phyloP scores from a whole-genome alignment of 208 protist genomes.

The Leishmania lainsoni region DNA sequence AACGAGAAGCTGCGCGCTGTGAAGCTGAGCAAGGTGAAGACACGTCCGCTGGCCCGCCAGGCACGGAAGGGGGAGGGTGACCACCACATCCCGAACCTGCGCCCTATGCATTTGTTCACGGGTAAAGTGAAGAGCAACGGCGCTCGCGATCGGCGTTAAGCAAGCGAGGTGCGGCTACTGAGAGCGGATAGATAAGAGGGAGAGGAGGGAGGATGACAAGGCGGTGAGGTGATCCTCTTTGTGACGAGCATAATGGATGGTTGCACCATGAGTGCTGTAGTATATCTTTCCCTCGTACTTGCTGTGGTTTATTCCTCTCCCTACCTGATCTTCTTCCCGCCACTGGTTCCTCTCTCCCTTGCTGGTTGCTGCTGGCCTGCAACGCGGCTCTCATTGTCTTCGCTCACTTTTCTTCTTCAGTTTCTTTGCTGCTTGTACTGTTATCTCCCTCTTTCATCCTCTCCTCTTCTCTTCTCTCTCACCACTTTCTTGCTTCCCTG shows the following conservation, averaged over 20 bases:
- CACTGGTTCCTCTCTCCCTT: neutral
- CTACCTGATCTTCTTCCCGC: neutral
- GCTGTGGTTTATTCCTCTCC: neutral
- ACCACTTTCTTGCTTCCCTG: neutral
- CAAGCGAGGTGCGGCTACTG: neutral
- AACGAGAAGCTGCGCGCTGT: conserved; percentile 91
- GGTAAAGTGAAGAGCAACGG: conserved; percentile 97
- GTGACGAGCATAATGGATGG: neutral
- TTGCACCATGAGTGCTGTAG: neutral
- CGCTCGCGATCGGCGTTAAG: conserved; percentile 82
- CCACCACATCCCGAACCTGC: conserved; percentile 91
- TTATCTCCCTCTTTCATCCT: neutral
- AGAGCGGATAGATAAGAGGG: neutral
- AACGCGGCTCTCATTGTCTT: neutral
- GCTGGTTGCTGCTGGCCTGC: neutral
- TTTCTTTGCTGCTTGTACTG: conserved; percentile 3
- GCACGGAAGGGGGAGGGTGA: conserved; percentile 96
- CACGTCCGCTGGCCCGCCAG: conserved; percentile 58
- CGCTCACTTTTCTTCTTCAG: neutral
- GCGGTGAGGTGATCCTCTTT: neutral
- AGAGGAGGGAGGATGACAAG: neutral
- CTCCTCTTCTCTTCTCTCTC: conserved; percentile 6
- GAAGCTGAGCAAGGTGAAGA: conserved; percentile 88
- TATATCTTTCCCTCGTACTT: neutral
- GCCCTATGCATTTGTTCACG: conserved; percentile 98